A percentile compares a stretch with the other conserved stretches of the same genome.
Evolutionary conservation across 2,329 filamentous ascomycete species (phyloP).

Genomic region (Aspergillus aculeatus): DNA sequence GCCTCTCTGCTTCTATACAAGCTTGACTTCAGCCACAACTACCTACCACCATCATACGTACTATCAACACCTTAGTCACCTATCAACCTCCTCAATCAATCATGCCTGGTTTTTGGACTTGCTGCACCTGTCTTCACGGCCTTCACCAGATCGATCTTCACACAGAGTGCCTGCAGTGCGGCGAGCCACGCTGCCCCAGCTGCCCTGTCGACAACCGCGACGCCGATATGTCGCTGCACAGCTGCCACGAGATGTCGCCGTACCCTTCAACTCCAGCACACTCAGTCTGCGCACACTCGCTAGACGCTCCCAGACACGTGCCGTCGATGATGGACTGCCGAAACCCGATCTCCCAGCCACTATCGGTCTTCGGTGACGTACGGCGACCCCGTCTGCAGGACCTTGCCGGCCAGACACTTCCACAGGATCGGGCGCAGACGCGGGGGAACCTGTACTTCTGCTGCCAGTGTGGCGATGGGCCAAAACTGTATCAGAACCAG

Average conservation of each 20-base stretch:
- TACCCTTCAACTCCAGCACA: background rate
- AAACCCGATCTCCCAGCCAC: background rate
- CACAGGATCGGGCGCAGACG: background rate
- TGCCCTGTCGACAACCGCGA: conserved; percentile 1
- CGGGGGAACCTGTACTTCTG: conserved; percentile 37
- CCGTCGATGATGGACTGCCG: background rate
- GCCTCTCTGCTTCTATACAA: background rate
- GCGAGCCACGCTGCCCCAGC: background rate
- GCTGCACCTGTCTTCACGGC: conserved; percentile 1
- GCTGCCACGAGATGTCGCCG: conserved; percentile 4
- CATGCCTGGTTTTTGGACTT: conserved; percentile 6
- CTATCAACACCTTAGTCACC: background rate
- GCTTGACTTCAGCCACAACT: background rate
- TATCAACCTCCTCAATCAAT: background rate
- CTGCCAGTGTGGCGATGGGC: conserved; percentile 40
- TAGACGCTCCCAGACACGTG: background rate
- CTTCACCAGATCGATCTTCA: conserved; percentile 2
- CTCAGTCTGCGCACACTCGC: background rate
- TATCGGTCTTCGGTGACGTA: background rate
- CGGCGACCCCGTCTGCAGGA: background rate
- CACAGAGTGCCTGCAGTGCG: conserved; percentile 1
- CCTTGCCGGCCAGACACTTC: conserved; percentile 6
- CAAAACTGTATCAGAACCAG: conserved; percentile 38
- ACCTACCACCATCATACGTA: background rate
- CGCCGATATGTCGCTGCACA: background rate